phyloP scores from a whole-genome alignment of 129 eudicot genomes.

The Calendula officinalis region DNA sequence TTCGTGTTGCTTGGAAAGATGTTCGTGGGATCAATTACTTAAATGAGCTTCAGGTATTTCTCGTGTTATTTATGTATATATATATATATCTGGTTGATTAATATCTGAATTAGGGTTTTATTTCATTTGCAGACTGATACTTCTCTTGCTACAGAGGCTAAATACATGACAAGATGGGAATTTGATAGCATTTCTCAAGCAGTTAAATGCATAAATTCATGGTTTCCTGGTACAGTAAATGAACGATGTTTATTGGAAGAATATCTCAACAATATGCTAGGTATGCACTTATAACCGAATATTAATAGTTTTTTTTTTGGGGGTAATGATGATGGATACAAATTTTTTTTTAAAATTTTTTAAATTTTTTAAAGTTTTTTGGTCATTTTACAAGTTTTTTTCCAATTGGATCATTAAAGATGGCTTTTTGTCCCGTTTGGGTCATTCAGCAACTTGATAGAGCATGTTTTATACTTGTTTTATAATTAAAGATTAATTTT shows the following conservation, averaged over 20 bases:
- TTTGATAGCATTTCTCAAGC: constrained; percentile 92
- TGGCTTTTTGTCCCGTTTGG: not conserved
- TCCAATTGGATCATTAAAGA: too few species aligned
- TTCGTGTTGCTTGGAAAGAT: constrained; percentile 76
- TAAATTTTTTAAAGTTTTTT: too few species aligned
- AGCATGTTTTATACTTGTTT: not conserved
- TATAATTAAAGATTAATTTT: not conserved
- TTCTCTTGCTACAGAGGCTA: constrained; percentile 82
- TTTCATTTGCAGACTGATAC: constrained; percentile 77
- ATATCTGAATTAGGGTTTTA: not conserved
- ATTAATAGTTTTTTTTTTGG: not conserved
- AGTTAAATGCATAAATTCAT: constrained; percentile 51
- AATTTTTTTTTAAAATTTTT: too few species aligned
- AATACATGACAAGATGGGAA: constrained; percentile 93
- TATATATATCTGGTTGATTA: not conserved
- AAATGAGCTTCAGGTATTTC: constrained; percentile 88
- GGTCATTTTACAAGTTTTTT: too few species aligned
- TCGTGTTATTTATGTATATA: not conserved
- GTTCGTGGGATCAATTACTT: constrained; percentile 93
- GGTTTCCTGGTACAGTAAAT: constrained; percentile 73
- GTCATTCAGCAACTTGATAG: too few species aligned
- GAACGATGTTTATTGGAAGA: constrained; percentile 61
- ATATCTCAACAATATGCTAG: constrained; percentile 57
- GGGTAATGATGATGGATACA: too few species aligned
- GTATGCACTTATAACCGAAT: constrained; percentile 31